These are phyloP conservation scores for Hymenoscyphus fructigenus DNA, from an alignment of 2,329 filamentous ascomycete genomes.

Conservation along the genomic window DNA sequence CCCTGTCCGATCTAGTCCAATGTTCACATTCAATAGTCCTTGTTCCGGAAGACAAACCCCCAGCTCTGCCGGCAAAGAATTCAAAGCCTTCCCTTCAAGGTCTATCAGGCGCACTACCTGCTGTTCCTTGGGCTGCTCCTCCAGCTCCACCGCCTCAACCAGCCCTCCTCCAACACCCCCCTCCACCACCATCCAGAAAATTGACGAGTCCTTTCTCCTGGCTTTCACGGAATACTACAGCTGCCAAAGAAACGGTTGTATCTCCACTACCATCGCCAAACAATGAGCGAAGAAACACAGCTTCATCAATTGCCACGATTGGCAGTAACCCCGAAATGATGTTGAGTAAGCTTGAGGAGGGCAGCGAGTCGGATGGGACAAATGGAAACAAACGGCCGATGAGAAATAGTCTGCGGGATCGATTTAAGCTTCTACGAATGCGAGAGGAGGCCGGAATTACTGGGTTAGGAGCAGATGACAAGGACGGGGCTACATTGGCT, in stretches of 20 bases:
- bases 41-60: conserved; percentile 30
- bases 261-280: conserved; percentile 44
- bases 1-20: not conserved
- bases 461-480: conserved; percentile 49
- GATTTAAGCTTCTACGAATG: conserved; percentile 75
- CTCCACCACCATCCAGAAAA: conserved; percentile 57
- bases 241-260: conserved; percentile 52
- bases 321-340: conserved; percentile 80
- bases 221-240: conserved; percentile 69
- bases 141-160: conserved; percentile 36
- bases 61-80: conserved; percentile 28
- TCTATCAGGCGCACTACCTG: conserved; percentile 69
- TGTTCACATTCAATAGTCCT: conserved; percentile 24
- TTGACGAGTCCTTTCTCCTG: conserved; percentile 86
- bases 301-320: conserved; percentile 75
- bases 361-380: conserved; percentile 61
- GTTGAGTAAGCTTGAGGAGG: conserved; percentile 74
- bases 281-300: conserved; percentile 67
- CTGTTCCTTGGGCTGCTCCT: conserved; percentile 69
- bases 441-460: conserved; percentile 67
- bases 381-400: conserved; percentile 47
- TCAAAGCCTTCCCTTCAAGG: conserved; percentile 57
- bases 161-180: conserved; percentile 23
- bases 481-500: conserved; percentile 42
- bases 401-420: conserved; percentile 69